Conservation (phyloP, 2,329 filamentous ascomycete species). For the Sporothrix inflata region DNA sequence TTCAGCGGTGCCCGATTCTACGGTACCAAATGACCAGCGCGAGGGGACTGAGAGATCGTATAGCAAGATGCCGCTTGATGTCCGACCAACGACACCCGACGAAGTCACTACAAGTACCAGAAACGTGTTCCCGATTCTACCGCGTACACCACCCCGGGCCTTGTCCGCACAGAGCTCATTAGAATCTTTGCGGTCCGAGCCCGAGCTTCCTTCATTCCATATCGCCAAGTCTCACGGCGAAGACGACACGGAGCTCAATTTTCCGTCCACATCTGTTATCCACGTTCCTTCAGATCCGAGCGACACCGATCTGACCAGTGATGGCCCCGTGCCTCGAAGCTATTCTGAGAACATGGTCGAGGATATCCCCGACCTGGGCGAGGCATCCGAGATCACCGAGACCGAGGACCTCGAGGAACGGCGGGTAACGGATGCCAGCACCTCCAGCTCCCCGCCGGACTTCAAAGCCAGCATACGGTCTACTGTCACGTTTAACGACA, state of each 20-base stretch:
- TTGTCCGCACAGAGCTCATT: conserved; percentile 28
- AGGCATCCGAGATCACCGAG: conserved; percentile 46
- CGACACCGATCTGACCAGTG: not conserved
- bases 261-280: conserved; percentile 20
- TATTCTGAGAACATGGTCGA: conserved; percentile 47
- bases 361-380: conserved; percentile 49
- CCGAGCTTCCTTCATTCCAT: conserved; percentile 46
- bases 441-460: conserved; percentile 54
- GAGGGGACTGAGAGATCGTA: not conserved
- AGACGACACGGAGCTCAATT: not conserved
- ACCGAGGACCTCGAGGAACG: conserved; percentile 37
- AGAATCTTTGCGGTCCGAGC: conserved; percentile 30
- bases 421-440: conserved; percentile 39
- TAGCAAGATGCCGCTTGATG: not conserved
- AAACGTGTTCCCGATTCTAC: not conserved
- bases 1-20: not conserved
- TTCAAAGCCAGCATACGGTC: conserved; percentile 45
- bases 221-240: conserved; percentile 44
- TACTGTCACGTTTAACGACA: conserved; percentile 50
- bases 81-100: not conserved
- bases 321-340: not conserved
- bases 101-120: not conserved
- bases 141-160: conserved; percentile 14
- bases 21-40: not conserved
- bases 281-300: conserved; percentile 32